Evolutionary conservation across 2,329 filamentous ascomycete species (phyloP), one percentile per base, ranked within the genome.

Genomic region (Pseudogymnoascus sp.): DNA sequence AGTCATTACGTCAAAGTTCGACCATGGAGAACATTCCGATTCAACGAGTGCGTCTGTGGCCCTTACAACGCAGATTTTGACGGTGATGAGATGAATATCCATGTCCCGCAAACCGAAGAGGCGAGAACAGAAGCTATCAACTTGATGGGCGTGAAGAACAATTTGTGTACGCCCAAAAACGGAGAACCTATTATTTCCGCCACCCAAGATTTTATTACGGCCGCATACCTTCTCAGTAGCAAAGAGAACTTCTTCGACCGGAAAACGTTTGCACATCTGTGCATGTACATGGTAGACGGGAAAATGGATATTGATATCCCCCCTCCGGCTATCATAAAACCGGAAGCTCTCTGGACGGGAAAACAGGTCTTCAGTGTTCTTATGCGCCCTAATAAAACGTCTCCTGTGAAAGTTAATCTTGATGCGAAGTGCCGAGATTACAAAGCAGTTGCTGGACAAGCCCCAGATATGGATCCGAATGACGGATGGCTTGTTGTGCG

Each of bases 51-150:
- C 83, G 94, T 96, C 1, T 99, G 94, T 76, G 92, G 90, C 66
- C 94, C 94, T 3, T 99, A 99, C 80, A 99, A 99, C 70, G 94
- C 94, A 63, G 94, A 99, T 83, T 99, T 99, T 69, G 94, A 99
- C 71, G 94, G 94, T 65, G 94, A 99, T 70, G 94, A 99, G 75
- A 99, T 99, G 94, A 99, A 99, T 70, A 77, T 99, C 59, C 94
- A 99, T 76, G 92, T 99, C 14, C 94, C 94, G 1, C 94, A 99
- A 73, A 97, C 94, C 0, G 94, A 99, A 77, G 94, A 99, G 76
- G 93, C 94, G 10, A 85, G 94, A 63, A 91, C 93, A 2, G 94
- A 99, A 76, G 94, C 94, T 0, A 95, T 95, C 70, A 92, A 93
- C 68, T 79, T 99, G 59, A 99, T 99, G 94, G 94, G 94, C 44